phyloP scores from a whole-genome alignment of 148 eudicot genomes.

The Fagopyrum homotropicum region DNA sequence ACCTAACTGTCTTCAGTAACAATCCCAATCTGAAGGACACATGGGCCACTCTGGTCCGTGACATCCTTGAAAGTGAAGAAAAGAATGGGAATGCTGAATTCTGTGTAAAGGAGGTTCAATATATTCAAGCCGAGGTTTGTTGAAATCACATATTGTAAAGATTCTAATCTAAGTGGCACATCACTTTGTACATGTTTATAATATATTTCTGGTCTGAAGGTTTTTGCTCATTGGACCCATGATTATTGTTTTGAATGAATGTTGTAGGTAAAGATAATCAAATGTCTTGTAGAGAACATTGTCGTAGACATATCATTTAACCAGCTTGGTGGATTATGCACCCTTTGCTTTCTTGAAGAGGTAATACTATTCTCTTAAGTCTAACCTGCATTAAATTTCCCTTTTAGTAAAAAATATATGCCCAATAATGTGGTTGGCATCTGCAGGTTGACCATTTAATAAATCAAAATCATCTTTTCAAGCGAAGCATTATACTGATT shows the following conservation, averaged over 20 bases:
- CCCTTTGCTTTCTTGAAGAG: slow-evolving; percentile 81
- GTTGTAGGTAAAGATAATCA: slow-evolving; percentile 63
- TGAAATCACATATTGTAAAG: neutral
- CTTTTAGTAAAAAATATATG: neutral
- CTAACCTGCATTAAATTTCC: neutral
- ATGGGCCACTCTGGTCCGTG: slow-evolving; percentile 80
- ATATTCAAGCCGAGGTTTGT: slow-evolving; percentile 84
- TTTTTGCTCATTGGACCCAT: neutral
- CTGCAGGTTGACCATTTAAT: slow-evolving; percentile 78
- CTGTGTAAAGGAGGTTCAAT: slow-evolving; percentile 88
- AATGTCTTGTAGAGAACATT: slow-evolving; percentile 71
- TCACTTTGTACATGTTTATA: neutral
- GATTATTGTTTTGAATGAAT: neutral
- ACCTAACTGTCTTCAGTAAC: slow-evolving; percentile 67
- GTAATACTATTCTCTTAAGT: slow-evolving; percentile 19
- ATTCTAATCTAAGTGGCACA: neutral
- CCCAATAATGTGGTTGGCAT: neutral
- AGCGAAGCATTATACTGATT: slow-evolving; percentile 89
- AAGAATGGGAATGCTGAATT: slow-evolving; percentile 86
- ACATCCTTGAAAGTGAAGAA: slow-evolving; percentile 71
- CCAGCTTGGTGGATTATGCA: slow-evolving; percentile 77
- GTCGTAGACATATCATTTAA: slow-evolving; percentile 81
- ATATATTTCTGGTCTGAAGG: neutral
- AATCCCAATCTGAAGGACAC: slow-evolving; percentile 52
- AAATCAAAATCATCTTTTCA: slow-evolving; percentile 76